phyloP scores from a whole-genome alignment of 2,329 filamentous ascomycete genomes.

The Exophiala sideris region DNA sequence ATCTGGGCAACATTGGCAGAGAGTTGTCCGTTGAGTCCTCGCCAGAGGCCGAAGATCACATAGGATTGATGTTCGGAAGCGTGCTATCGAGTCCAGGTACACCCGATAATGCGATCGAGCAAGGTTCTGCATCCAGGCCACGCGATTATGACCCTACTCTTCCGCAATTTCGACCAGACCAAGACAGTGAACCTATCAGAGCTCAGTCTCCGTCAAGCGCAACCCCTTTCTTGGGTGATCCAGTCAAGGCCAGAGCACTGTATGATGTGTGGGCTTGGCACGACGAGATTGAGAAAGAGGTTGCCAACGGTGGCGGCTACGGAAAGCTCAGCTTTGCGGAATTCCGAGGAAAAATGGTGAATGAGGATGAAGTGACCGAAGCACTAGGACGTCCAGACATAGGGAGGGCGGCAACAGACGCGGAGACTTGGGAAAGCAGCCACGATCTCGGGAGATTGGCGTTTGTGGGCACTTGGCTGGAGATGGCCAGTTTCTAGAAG shows the following conservation, averaged over 20 bases:
- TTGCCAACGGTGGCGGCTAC: conserved; percentile 68
- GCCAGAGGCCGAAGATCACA: conserved; percentile 29
- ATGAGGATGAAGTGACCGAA: conserved; percentile 38
- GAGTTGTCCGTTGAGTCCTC: not conserved
- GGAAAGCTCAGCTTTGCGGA: conserved; percentile 75
- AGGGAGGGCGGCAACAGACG: conserved; percentile 4
- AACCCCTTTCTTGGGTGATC: conserved; percentile 11
- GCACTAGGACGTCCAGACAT: conserved; percentile 7
- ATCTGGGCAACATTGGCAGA: conserved; percentile 21
- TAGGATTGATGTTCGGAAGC: conserved; percentile 14
- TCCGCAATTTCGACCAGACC: conserved; percentile 45
- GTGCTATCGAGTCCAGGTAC: not conserved
- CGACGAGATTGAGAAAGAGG: conserved; percentile 65
- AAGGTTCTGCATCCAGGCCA: not conserved
- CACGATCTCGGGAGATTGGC: conserved; percentile 26
- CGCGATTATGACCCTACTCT: conserved; percentile 41
- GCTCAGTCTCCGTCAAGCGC: conserved; percentile 35
- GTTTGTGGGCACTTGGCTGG: conserved; percentile 88
- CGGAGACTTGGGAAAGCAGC: conserved; percentile 24
- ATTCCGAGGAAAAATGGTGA: conserved; percentile 71
- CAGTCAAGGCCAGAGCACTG: conserved; percentile 1
- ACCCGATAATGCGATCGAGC: not conserved
- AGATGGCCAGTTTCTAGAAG: conserved; percentile 60
- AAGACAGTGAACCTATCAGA: conserved; percentile 27
- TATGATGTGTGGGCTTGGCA: conserved; percentile 47